Base-by-base conservation (phyloP, 1,284 basidiomycete genomes). In the Cryptococcus amylolentus region DNA sequence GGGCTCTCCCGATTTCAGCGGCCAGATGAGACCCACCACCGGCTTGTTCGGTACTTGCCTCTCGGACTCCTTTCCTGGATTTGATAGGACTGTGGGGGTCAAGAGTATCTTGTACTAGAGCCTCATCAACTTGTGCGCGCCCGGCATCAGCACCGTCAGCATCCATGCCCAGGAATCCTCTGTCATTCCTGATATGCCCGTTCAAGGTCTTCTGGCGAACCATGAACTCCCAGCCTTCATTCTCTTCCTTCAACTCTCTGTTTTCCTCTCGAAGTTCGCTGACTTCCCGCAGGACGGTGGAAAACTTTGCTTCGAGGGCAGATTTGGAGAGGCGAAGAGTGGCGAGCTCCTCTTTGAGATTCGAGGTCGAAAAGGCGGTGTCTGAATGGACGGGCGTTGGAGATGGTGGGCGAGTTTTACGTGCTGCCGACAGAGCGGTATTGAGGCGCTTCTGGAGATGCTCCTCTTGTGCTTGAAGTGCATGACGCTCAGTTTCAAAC, bases 201-300 rank as follows among this genome's bases (percentile, higher is more conserved):
- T 82, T 91, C 42, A 97, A 79, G 0, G 93, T 96, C 77, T 84
- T 86, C 78, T 96, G 91, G 57, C 89, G 82, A 28, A 96, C 79
- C 45, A 97, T 81, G 60, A 92, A 89, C 81, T 94, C 91, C 79
- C 91, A 97, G 49, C 89, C 88, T 77, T 95, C 91, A 74, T 95
- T 96, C 69, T 96, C 92, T 72, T 96, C 92, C 73, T 73, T 65
- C 10, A 81, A 60, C 42, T 62, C 51, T 12, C 54, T 51, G 53
- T 70, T 72, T 16, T 62, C 58, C 5, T 49, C 50, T 52, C 68
- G 69, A n/a, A 72, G 53, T 49, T 75, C 72, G 35, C 70, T 63
- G 13, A 75, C 50, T 49, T 75, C 73, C 27, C 61, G 60, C 10
- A 60, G 57, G 9, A 74, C 52, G 0, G 68, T 70, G 8, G 70